phyloP scores from a whole-genome alignment of 179 eudicot species.

The Corrigiola litoralis region DNA sequence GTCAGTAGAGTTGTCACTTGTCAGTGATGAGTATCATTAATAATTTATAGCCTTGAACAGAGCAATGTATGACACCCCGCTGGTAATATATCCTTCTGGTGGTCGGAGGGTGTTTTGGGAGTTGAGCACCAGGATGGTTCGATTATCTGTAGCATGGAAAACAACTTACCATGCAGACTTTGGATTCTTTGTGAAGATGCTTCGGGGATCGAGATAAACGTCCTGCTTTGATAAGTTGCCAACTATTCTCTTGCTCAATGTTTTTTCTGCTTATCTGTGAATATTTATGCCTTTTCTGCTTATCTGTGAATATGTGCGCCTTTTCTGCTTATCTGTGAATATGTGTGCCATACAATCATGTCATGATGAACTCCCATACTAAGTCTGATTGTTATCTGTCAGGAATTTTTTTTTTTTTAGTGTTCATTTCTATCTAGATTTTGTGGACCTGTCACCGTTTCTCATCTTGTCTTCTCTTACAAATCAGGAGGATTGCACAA shows the following conservation, averaged over 20 bases:
- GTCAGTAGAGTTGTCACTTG: slow-evolving; percentile 12
- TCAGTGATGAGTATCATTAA: slow-evolving; percentile 18
- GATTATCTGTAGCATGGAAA: slow-evolving; percentile 17
- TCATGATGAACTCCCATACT: neutral
- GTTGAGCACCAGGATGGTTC: slow-evolving; percentile 13
- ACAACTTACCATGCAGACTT: slow-evolving; percentile 6
- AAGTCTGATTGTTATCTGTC: neutral
- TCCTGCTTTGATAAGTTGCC: slow-evolving; percentile 28
- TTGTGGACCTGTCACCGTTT: slow-evolving; percentile 4
- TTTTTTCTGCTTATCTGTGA: slow-evolving; percentile 19
- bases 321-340: slow-evolving; percentile 19
- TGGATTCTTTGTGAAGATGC: slow-evolving; percentile 19
- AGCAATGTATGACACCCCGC: slow-evolving; percentile 18
- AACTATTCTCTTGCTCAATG: slow-evolving; percentile 23
- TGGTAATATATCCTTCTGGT: slow-evolving; percentile 17
- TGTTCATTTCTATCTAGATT: neutral
- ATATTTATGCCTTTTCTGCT: slow-evolving; percentile 16
- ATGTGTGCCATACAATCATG: slow-evolving; percentile 10
- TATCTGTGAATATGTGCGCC: slow-evolving; percentile 22
- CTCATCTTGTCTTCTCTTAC: slow-evolving; percentile 3
- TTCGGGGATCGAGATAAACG: slow-evolving; percentile 5
- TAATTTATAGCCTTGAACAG: slow-evolving; percentile 34
- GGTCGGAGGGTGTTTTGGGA: slow-evolving; percentile 3
- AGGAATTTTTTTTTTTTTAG: neutral
- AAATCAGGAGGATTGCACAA: slow-evolving; percentile 79